A percentile compares a stretch with the other conserved stretches of the same genome.
Conservation (phyloP, 2,329 filamentous ascomycete species). For the Botrytis paeoniae region DNA sequence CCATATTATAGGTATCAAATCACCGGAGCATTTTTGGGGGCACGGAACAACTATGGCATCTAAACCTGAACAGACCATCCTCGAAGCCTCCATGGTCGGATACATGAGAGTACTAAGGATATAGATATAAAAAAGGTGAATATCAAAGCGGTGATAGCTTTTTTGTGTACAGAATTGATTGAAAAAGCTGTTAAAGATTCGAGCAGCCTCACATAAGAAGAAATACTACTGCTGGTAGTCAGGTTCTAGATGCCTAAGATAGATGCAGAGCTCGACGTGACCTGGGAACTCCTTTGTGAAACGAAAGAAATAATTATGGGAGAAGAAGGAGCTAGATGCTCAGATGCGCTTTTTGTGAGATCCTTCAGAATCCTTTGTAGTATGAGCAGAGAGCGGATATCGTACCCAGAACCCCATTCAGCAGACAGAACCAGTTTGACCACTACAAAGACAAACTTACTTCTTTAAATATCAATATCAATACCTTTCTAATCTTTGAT, state of each 20-base stretch:
- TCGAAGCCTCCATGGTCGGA: background rate
- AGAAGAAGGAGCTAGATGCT: background rate
- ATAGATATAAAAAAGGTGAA: background rate
- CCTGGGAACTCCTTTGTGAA: background rate
- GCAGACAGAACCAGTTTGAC: background rate
- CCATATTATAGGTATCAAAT: background rate
- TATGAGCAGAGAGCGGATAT: background rate
- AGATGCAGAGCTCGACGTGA: background rate
- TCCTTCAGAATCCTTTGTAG: background rate
- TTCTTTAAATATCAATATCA: background rate
- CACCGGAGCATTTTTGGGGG: background rate
- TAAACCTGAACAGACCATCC: background rate
- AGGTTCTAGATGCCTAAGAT: background rate
- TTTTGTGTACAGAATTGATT: background rate
- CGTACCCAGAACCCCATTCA: background rate
- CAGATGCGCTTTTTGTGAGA: background rate
- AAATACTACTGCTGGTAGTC: background rate
- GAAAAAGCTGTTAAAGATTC: background rate
- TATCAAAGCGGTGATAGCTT: background rate
- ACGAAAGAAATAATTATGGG: background rate
- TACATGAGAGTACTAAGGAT: background rate
- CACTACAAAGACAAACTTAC: background rate
- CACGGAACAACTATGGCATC: background rate
- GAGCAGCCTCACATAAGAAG: background rate
- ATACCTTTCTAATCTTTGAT: conserved; percentile 11